These are phyloP conservation scores for Schizochytrium sp. DNA, from an alignment of 108 stramenopile species.

Conservation along the genomic window DNA sequence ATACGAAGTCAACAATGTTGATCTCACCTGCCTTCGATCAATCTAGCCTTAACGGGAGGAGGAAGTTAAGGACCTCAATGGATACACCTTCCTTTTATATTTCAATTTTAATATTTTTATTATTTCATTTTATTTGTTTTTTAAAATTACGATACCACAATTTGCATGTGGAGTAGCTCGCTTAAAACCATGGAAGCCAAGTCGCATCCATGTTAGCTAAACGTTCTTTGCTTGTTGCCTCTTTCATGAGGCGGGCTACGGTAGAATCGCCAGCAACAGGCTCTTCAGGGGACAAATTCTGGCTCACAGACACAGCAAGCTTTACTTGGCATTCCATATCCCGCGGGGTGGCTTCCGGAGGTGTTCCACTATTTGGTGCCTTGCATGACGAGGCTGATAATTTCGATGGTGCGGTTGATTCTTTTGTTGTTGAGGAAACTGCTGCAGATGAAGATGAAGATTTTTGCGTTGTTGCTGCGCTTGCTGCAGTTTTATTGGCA, in stretches of 20 bases:
- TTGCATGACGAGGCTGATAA: too few species aligned
- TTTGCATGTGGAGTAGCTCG: not conserved
- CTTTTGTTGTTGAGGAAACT: too few species aligned
- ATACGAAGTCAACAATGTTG: too few species aligned
- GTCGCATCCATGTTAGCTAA: not conserved
- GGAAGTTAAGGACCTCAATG: not conserved
- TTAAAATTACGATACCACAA: not conserved
- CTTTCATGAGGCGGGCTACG: not conserved
- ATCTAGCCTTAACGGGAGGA: not conserved
- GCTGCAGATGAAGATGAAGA: too few species aligned
- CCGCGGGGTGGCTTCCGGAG: not conserved
- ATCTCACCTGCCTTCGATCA: not conserved
- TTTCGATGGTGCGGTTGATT: too few species aligned
- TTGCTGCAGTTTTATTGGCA: not conserved
- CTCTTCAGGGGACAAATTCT: not conserved
- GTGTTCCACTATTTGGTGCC: not conserved
- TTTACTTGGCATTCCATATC: not conserved
- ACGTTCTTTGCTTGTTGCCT: not conserved
- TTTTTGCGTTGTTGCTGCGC: too few species aligned
- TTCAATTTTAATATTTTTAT: not conserved
- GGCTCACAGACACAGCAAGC: not conserved
- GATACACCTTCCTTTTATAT: not conserved
- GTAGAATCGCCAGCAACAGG: not conserved
- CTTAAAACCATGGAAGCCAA: conserved; percentile 49
- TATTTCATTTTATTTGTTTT: not conserved